Conservation (phyloP, 2,329 filamentous ascomycete genomes). For the Cercospora beticola region DNA sequence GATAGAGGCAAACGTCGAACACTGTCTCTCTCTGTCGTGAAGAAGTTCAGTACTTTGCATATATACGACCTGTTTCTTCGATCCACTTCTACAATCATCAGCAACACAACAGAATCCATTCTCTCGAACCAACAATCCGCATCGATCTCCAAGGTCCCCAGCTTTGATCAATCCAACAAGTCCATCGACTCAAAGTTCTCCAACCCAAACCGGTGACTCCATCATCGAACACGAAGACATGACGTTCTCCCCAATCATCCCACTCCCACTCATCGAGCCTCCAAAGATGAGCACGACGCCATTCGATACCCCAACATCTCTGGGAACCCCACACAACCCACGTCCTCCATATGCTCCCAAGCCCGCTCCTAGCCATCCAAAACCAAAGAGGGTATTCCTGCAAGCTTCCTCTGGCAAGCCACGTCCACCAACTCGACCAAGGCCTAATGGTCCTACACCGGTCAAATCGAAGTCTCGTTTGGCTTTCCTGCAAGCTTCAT, state of each 20-base stretch:
- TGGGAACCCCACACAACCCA: not conserved
- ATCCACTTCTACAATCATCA: not conserved
- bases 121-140: not conserved
- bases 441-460: too few relatives aligned
- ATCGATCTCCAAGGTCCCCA: not conserved
- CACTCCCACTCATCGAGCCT: not conserved
- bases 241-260: not conserved
- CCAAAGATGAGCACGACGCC: not conserved
- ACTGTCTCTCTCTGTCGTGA: not conserved
- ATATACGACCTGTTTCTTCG: not conserved
- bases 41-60: not conserved
- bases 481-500: too few relatives aligned
- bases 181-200: not conserved
- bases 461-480: too few relatives aligned
- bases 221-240: not conserved
- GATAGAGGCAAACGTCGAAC: not conserved
- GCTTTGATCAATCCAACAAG: not conserved
- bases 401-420: not conserved
- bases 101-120: not conserved
- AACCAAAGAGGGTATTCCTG: not conserved
- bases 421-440: too few relatives aligned
- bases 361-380: not conserved
- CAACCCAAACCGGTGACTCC: not conserved
- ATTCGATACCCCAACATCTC: not conserved
- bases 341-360: not conserved